phyloP scores from a whole-genome alignment of 2,329 filamentous ascomycete genomes.

The Cladosporium sp. region DNA sequence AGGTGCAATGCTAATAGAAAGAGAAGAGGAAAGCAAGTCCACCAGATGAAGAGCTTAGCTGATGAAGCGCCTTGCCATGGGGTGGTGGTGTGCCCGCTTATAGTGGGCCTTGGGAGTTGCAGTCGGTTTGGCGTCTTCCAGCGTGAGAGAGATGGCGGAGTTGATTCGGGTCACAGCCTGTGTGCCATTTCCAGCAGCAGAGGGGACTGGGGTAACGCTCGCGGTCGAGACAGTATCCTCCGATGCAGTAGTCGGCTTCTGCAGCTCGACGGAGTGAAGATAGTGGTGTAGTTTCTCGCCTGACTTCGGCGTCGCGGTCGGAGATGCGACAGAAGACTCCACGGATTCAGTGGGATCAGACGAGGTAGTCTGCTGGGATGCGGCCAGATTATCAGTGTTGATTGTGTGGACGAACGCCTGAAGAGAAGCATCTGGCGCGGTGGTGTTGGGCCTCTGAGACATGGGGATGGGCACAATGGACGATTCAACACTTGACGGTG shows the following conservation, averaged over 20 bases:
- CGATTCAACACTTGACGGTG: neutral
- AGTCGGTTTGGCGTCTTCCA: neutral
- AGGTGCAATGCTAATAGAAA: neutral
- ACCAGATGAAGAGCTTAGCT: neutral
- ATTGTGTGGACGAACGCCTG: slow-evolving; percentile 8
- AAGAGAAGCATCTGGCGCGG: neutral
- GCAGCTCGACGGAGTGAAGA: neutral
- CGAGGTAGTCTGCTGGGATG: neutral
- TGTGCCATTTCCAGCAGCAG: neutral
- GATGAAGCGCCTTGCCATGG: neutral
- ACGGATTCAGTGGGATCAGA: neutral
- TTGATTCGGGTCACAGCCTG: neutral
- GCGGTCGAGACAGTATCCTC: neutral
- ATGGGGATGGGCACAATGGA: neutral
- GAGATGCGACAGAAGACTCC: neutral
- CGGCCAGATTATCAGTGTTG: neutral
- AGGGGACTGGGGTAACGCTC: neutral
- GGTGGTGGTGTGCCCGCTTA: neutral
- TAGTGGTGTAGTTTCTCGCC: neutral
- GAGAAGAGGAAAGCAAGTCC: neutral
- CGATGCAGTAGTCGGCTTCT: neutral
- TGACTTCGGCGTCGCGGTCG: neutral
- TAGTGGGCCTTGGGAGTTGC: neutral
- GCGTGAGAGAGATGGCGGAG: neutral
- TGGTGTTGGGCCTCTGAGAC: slow-evolving; percentile 1